Evolutionary conservation across 495 filamentous ascomycete species (phyloP), one percentile per base, ranked within the genome.

Genomic region (Penicillium paradoxum): DNA sequence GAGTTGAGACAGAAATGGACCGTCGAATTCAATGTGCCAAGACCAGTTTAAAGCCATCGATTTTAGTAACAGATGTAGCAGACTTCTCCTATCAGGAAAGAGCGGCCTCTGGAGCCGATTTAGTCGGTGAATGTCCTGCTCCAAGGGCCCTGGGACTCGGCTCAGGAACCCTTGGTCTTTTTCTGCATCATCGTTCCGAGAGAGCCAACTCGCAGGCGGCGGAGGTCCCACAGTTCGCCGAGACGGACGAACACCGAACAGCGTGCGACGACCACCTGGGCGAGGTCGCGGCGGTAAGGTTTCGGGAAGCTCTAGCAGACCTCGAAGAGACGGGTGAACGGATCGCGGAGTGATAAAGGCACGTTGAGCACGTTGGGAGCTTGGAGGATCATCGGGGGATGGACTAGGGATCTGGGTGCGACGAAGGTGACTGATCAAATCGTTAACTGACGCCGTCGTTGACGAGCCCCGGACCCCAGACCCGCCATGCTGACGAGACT

Each of bases 191-290:
- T 49, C 43, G 32, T 68, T 60, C 10, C 49, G 53, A n/a, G 62
- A 32, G n/a, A 86, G 59, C 89, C 89, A 93, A 59, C 86, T 90
- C 25, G 73, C 74, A 2, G 89, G 89, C 17, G 87, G 74, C 8
- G 86, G 78, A 4, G 89, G 88, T 0, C 88, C 89, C 1, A 87
- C 70, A 0, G 81, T 79, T 14, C 73, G 64, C 51, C 81, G 76
- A 53, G 70, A 48, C 25, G 77, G 63, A 58, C 67, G 66, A 68
- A 73, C 49, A 21, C 62, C 64, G 27, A 73, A 60, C 60, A 62
- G 69, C 27, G 63, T 51, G 39, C 70, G 61, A 24, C 77, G 69
- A 45, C 64, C 60, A 47, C 74, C 76, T 19, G 76, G 74, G 39
- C 86, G 83, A 29, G 86, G 86, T 14, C 70, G 70, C 6, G 86